These are phyloP conservation scores for Coleophoma crateriformis DNA, from an alignment of 2,329 filamentous ascomycete genomes.

Conservation along the genomic window DNA sequence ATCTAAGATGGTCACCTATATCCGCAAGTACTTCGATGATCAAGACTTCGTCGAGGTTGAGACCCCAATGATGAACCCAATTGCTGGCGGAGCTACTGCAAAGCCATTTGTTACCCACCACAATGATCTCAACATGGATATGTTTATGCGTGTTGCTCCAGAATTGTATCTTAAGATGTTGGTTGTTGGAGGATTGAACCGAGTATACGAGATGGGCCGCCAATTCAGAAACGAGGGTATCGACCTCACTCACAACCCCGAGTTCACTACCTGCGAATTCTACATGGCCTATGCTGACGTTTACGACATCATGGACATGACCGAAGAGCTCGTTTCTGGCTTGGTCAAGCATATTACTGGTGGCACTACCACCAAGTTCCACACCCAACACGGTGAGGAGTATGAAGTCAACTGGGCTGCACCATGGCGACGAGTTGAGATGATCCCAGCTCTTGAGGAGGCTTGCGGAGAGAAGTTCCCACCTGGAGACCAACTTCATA, in stretches of 20 bases:
- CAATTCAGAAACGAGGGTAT: constrained; percentile 94
- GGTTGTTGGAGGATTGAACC: constrained; percentile 88
- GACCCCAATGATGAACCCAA: constrained; percentile 95
- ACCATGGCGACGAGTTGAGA: constrained; percentile 90
- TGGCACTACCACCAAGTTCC: constrained; percentile 77
- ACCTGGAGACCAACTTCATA: constrained; percentile 82
- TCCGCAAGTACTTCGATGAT: constrained; percentile 71
- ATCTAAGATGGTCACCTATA: constrained; percentile 81
- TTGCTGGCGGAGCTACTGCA: constrained; percentile 91
- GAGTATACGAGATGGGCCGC: constrained; percentile 92
- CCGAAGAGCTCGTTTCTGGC: constrained; percentile 86
- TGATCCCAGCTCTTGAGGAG: constrained; percentile 91
- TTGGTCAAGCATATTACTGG: constrained; percentile 88
- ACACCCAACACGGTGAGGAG: constrained; percentile 77
- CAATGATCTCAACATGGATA: constrained; percentile 91
- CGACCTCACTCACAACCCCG: constrained; percentile 93
- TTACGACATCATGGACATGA: constrained; percentile 84
- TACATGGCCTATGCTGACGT: constrained; percentile 93
- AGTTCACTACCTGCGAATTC: constrained; percentile 97
- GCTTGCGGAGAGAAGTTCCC: constrained; percentile 92
- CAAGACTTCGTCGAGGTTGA: constrained; percentile 90
- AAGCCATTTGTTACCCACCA: constrained; percentile 94
- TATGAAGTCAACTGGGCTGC: constrained; percentile 94
- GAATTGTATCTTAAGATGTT: constrained; percentile 95
- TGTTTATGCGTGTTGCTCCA: constrained; percentile 92